Evolutionary conservation across 2,329 filamentous ascomycete genomes (phyloP).

Genomic region (Monilinia fructicola): DNA sequence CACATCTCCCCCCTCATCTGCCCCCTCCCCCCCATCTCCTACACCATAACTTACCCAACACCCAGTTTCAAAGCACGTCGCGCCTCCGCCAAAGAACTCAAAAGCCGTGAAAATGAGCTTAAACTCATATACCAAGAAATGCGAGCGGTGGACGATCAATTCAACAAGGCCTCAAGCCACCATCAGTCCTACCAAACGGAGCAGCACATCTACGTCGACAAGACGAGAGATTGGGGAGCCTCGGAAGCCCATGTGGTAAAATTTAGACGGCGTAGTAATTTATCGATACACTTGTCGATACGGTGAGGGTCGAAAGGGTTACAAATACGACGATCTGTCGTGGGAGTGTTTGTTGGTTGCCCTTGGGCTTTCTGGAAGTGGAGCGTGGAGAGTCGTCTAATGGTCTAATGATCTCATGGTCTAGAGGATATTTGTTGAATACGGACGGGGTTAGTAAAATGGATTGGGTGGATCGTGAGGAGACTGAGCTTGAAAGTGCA

Average conservation of each 20-base stretch:
- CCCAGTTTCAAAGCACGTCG: constrained; percentile 13
- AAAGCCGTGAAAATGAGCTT: neutral
- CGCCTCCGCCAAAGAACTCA: constrained; percentile 5
- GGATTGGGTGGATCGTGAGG: neutral
- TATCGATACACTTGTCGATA: neutral
- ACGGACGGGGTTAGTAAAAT: neutral
- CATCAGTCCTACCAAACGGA: neutral
- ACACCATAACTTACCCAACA: neutral
- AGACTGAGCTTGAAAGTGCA: neutral
- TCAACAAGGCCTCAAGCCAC: neutral
- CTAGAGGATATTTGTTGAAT: neutral
- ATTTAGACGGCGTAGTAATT: neutral
- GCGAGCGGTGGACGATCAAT: constrained; percentile 9
- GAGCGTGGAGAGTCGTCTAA: no score
- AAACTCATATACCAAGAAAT: constrained; percentile 2
- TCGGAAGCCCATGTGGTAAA: neutral
- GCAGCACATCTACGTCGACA: neutral
- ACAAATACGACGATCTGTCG: no score
- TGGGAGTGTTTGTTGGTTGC: no score
- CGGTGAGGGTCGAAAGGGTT: neutral
- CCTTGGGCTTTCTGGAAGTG: no score
- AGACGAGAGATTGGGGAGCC: neutral
- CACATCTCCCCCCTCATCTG: neutral
- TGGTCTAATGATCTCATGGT: no score
- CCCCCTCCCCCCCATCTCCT: no score